Base-by-base conservation (phyloP, 2,329 filamentous ascomycete genomes). In the Nothophoma quercina region DNA sequence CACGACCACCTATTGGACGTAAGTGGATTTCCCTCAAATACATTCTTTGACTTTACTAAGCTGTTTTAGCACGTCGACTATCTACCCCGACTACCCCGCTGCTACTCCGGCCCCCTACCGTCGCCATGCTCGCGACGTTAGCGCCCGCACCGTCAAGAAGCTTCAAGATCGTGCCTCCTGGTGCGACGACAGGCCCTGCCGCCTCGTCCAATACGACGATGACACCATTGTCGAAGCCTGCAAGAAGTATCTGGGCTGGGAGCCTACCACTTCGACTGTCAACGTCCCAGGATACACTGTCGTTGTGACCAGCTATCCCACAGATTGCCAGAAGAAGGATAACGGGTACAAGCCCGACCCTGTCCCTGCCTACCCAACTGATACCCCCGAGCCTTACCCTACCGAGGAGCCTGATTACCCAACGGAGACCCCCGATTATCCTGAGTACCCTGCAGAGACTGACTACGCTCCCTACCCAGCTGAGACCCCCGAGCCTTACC, bases 151-250 rank as follows among this genome's bases (percentile, higher is more conserved):
- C n/a, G n/a, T n/a, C n/a, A n/a, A n/a, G n/a, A 12, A 19, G 33
- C 21, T 21, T 10, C 16, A 22, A 6, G 35, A 38, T 7, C 43
- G 43, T 10, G 43, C 51, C 4, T 6, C 41, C 7, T 62, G 47
- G 52, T 60, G 59, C n/a, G 33, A 46, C 3, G 52, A 60, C 21
- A 46, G 44, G 26, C 59, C 59, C 5, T 62, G 59, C 36, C 59
- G 59, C 12, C 48, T 62, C 9, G 52, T 55, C 15, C 38, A 43
- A 22, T 62, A 58, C 23, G 23, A 43, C 13, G 25, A 51, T 9
- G 32, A 45, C 5, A 47, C 48, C 19, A 58, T 62, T 8, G 13
- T 42, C 16, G 50, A 51, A 12, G 57, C 55, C 6, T 62, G 57
- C 43, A 26, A 33, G 26, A 53, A 55, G 43, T 60, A 62, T 35